Conservation (phyloP, 1,284 basidiomycete genomes). For the Thelephora terrestris region DNA sequence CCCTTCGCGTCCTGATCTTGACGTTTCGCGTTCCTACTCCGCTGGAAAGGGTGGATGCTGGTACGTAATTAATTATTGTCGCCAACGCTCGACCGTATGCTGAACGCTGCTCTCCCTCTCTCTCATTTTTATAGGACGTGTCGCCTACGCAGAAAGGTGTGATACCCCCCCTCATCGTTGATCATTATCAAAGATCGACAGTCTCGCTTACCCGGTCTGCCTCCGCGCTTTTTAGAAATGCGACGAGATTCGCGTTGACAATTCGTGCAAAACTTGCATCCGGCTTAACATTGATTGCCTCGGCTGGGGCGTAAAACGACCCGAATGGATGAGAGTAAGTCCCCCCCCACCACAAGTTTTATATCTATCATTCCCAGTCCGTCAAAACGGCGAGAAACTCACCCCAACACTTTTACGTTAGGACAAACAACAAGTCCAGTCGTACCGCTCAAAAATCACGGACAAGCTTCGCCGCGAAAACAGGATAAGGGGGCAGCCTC, state of each 20-base stretch:
- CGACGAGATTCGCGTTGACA: slow-evolving; percentile 67
- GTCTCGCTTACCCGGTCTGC: slow-evolving; percentile 7
- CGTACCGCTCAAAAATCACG: slow-evolving; percentile 76
- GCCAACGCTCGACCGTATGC: slow-evolving; percentile 9
- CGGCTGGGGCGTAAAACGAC: slow-evolving; percentile 70
- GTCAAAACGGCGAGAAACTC: slow-evolving; percentile 9
- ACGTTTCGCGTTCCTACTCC: slow-evolving; percentile 41
- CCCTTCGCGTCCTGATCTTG: slow-evolving; percentile 37
- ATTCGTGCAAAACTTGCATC: slow-evolving; percentile 68
- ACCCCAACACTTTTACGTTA: slow-evolving; percentile 19
- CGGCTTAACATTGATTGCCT: slow-evolving; percentile 68
- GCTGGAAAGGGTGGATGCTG: slow-evolving; percentile 67
- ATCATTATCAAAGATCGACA: slow-evolving; percentile 10
- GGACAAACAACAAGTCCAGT: slow-evolving; percentile 75
- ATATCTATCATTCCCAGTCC: slow-evolving; percentile 4
- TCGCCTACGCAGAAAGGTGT: slow-evolving; percentile 66
- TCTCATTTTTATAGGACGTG: slow-evolving; percentile 51
- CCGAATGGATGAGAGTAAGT: slow-evolving; percentile 77
- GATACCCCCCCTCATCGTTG: slow-evolving; percentile 15
- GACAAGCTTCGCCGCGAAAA: slow-evolving; percentile 64
- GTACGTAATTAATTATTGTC: slow-evolving; percentile 31
- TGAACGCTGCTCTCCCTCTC: not conserved
- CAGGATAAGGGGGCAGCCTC: slow-evolving; percentile 70
- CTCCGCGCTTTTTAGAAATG: slow-evolving; percentile 49
- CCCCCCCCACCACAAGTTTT: too few species aligned